A percentile compares a stretch with the other conserved stretches of the same genome.
Evolutionary conservation across 257 asterid species (phyloP).

Genomic region (Coffea canephora): DNA sequence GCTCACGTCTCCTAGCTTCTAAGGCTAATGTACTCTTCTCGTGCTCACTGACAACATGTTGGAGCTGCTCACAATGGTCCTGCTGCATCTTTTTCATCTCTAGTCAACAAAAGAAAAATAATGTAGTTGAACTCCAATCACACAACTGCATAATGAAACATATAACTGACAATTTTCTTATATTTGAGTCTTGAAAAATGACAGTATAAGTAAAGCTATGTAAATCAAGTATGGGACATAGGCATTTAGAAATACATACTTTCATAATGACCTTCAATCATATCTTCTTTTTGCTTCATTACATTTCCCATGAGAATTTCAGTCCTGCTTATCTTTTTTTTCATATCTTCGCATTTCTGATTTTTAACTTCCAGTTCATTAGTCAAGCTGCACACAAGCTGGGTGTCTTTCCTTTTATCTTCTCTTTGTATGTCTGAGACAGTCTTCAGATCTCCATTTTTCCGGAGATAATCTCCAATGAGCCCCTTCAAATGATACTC

Average conservation of each 20-base stretch:
- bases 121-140: background rate
- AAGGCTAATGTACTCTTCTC: constrained; percentile 43
- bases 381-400: constrained; percentile 48
- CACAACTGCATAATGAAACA: background rate
- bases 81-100: constrained; percentile 72
- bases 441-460: constrained; percentile 75
- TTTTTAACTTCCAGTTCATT: constrained; percentile 45
- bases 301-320: constrained; percentile 43
- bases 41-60: constrained; percentile 49
- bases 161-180: background rate
- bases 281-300: constrained; percentile 57
- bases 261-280: constrained; percentile 53
- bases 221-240: background rate
- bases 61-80: constrained; percentile 42
- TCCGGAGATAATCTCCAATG: constrained; percentile 65
- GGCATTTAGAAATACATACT: constrained; percentile 33
- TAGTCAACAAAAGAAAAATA: constrained; percentile 22
- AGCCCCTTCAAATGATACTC: constrained; percentile 44
- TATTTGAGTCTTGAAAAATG: background rate
- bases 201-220: background rate
- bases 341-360: constrained; percentile 54
- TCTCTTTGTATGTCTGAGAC: constrained; percentile 56
- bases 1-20: constrained; percentile 54
- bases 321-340: constrained; percentile 56
- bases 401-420: constrained; percentile 44